Base-by-base conservation (phyloP, 495 filamentous ascomycete species). In the Recurvomyces mirabilis region DNA sequence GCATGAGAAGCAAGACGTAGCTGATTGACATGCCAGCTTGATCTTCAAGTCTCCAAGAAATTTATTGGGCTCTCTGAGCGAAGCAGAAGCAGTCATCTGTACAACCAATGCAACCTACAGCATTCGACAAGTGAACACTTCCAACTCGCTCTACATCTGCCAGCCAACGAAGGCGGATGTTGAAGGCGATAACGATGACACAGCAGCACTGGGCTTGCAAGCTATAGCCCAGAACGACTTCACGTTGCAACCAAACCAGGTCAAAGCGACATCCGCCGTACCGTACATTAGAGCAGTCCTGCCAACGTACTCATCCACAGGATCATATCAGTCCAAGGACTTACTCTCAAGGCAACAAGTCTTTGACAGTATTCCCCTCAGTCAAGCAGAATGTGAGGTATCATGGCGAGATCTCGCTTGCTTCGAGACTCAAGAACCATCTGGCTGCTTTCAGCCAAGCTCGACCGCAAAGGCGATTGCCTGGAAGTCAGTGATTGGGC, bases 41-140 rank as follows among this genome's bases (percentile, higher is more conserved):
- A 71, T 72, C 34, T 66, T 93, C 41, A 82, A 84, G 59, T 78
- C 71, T 4, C 20, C 56, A 38, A 33, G 58, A 49, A 12, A 24
- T 42, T 22, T 53, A 56, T 23, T 49, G 57, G 18, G 37, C 21
- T 10, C 7, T n/a, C 20, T 71, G 22, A 65, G 68, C 21, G 60
- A 65, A 3, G 70, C 77, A 49, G 77, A 79, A 46, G 81, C 83
- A 31, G 75, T 91, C 42, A 70, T 95, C 47, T 86, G 78, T 59
- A 82, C 80, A 2, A 60, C 72, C 2, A 64, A 68, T 13, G 69
- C 77, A 57, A 88, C 81, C 15, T 95, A 80, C 68, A 77, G 77
- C 23, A 69, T 94, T 38, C 84, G 84, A 15, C 86, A 94, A 61
- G 87, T 94, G 49, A 86, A 89, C 56, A 89, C 87, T 0, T 94